These are phyloP conservation scores for Candida saitoana DNA, from an alignment of 805 yeast species.

Conservation along the genomic window DNA sequence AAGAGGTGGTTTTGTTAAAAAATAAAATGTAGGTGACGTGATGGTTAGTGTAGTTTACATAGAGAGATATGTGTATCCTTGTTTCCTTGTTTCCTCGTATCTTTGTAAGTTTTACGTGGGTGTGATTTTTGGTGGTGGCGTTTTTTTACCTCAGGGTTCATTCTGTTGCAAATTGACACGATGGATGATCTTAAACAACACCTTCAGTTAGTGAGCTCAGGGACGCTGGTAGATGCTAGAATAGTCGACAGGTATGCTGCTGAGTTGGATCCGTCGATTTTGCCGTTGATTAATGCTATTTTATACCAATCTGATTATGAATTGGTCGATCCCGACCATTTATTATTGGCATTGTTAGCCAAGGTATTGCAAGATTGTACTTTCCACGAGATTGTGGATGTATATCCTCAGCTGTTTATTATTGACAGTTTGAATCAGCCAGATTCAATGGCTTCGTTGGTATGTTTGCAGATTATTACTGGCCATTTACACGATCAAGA, in stretches of 20 bases:
- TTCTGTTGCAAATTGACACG: too few relatives aligned
- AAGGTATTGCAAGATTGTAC: constrained; percentile 9
- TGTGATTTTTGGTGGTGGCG: too few relatives aligned
- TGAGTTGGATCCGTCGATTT: neutral
- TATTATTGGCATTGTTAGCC: constrained; percentile 13
- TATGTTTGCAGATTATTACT: constrained; percentile 9
- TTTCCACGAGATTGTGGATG: constrained; percentile 12
- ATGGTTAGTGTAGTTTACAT: too few relatives aligned
- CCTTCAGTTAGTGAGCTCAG: constrained; percentile 4
- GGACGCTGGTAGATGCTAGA: constrained; percentile 2
- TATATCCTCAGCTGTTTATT: constrained; percentile 16
- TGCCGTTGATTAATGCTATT: constrained; percentile 12
- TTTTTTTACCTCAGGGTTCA: too few relatives aligned
- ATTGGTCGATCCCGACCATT: constrained; percentile 12
- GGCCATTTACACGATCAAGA: constrained; percentile 7
- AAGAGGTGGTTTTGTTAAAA: too few relatives aligned
- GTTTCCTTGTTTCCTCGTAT: too few relatives aligned
- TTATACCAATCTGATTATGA: constrained; percentile 10
- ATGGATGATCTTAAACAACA: constrained; percentile 5
- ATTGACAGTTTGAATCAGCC: constrained; percentile 7
- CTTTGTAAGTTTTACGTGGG: too few relatives aligned
- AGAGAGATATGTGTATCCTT: too few relatives aligned
- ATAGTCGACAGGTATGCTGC: constrained; percentile 2
- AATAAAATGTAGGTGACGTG: too few relatives aligned
- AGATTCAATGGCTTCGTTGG: constrained; percentile 1